A percentile compares a stretch with the other conserved stretches of the same genome.
phyloP scores from a whole-genome alignment of 495 filamentous ascomycete species.

The Aspergillus campestris region DNA sequence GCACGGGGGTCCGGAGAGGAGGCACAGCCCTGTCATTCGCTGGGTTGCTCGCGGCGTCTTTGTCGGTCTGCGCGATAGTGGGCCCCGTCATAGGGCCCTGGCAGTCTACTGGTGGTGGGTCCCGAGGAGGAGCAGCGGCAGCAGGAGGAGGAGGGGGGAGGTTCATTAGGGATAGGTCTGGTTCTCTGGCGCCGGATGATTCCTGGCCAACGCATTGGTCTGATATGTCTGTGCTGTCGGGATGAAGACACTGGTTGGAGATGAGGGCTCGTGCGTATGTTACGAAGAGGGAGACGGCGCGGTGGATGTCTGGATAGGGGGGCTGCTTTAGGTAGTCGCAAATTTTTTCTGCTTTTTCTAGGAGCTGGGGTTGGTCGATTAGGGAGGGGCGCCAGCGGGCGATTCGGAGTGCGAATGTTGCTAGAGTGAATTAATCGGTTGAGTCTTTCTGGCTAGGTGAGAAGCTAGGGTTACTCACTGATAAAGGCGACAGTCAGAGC shows the following conservation, averaged over 20 bases:
- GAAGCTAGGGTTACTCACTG: slow-evolving; percentile 20
- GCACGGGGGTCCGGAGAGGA: slow-evolving; percentile 20
- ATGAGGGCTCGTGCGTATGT: slow-evolving; percentile 34
- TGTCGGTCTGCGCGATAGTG: slow-evolving; percentile 11
- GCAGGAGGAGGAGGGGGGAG: no score
- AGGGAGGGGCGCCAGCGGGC: slow-evolving; percentile 34
- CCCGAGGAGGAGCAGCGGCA: no score
- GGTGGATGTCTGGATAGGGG: slow-evolving; percentile 37
- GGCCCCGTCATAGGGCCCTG: no score
- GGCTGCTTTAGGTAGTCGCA: slow-evolving; percentile 35
- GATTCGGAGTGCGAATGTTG: slow-evolving; percentile 34
- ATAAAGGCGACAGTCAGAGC: slow-evolving; percentile 36
- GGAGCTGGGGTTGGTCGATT: slow-evolving; percentile 27
- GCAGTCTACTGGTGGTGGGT: no score
- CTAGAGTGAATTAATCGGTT: slow-evolving; percentile 10
- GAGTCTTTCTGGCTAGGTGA: background rate
- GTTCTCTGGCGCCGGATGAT: no score
- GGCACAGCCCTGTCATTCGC: slow-evolving; percentile 14
- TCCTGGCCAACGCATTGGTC: no score
- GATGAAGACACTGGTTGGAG: slow-evolving; percentile 15
- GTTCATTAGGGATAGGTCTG: no score
- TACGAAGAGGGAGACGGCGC: slow-evolving; percentile 36
- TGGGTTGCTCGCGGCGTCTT: slow-evolving; percentile 15
- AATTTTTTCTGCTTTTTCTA: slow-evolving; percentile 30
- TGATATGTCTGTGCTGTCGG: no score